phyloP scores from a whole-genome alignment of 441 rosid species.

The Metrosideros polymorpha region DNA sequence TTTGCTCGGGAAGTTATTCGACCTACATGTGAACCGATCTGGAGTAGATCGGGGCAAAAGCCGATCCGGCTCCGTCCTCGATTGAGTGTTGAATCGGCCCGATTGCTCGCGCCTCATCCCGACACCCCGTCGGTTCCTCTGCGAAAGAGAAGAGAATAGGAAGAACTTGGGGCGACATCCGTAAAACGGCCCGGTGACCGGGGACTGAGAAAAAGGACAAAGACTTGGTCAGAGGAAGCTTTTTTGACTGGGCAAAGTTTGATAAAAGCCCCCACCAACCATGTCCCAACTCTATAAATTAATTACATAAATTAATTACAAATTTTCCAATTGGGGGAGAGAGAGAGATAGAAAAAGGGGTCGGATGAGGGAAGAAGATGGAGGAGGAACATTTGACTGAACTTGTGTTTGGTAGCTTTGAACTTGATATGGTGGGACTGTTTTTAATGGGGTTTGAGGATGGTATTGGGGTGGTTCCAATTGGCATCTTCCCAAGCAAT shows the following conservation, averaged over 20 bases:
- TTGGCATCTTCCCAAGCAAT: not conserved
- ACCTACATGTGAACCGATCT: not conserved
- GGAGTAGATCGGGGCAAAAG: not conserved
- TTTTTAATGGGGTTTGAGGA: not conserved
- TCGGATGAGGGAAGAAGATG: not conserved
- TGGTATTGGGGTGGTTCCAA: not conserved
- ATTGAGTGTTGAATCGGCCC: not conserved
- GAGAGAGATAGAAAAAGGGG: not conserved
- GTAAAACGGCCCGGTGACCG: not conserved
- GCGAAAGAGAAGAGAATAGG: not conserved
- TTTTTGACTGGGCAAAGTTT: constrained; percentile 16
- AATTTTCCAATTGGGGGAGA: not conserved
- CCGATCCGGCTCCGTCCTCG: no score
- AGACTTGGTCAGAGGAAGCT: constrained; percentile 14
- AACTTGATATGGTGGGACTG: not conserved
- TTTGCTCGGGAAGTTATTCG: not conserved
- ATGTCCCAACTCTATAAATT: not conserved
- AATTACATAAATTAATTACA: not conserved
- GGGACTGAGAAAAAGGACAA: constrained; percentile 7
- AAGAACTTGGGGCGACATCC: not conserved
- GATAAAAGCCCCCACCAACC: not conserved
- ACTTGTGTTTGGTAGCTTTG: not conserved
- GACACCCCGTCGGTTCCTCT: not conserved
- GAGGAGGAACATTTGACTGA: not conserved
- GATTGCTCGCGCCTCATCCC: not conserved